A percentile compares a stretch with the other conserved stretches of the same genome.
phyloP scores from a whole-genome alignment of 208 protist genomes.

The Vickermania ingenoplastis region DNA sequence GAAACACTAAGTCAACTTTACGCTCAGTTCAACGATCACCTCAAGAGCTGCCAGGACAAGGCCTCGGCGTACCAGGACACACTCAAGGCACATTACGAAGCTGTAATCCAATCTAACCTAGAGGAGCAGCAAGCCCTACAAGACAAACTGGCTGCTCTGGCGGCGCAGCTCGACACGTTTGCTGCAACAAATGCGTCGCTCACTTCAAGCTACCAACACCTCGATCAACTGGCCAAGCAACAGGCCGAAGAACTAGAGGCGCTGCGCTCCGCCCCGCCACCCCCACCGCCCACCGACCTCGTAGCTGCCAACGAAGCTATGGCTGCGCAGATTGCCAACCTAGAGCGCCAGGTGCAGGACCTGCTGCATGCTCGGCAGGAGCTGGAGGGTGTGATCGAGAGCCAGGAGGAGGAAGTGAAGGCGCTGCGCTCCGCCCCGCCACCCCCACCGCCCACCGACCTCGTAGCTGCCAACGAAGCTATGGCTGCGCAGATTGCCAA shows the following conservation, averaged over 20 bases:
- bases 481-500: too few species aligned
- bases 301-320: neutral
- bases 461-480: too few species aligned
- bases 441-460: too few species aligned
- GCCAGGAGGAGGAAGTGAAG: neutral
- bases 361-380: neutral
- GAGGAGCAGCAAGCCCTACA: neutral
- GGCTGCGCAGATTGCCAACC: neutral
- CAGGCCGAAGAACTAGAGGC: neutral
- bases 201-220: neutral
- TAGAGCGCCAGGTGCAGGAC: neutral
- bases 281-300: neutral
- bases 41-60: neutral
- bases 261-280: neutral
- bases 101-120: neutral
- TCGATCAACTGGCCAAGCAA: neutral
- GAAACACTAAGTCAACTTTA: neutral
- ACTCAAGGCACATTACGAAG: neutral
- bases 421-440: too few species aligned
- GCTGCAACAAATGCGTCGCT: neutral
- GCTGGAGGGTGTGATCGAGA: neutral
- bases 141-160: neutral
- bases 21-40: neutral
- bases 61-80: neutral
- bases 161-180: neutral